These are phyloP conservation scores for Salix brachista DNA, from an alignment of 345 rosid species.

Conservation along the genomic window DNA sequence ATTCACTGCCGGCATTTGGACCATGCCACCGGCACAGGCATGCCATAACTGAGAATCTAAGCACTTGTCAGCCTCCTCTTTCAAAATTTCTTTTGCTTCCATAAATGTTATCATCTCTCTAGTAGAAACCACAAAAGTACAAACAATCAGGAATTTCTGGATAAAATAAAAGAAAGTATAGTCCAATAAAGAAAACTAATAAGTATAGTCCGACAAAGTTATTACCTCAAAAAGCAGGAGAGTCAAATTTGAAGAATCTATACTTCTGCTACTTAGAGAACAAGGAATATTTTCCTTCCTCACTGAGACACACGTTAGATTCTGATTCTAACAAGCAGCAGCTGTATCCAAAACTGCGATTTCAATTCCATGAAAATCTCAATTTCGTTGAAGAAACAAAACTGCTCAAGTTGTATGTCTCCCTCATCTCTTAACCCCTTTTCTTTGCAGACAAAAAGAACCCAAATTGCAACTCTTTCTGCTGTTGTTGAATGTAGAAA, in stretches of 20 bases:
- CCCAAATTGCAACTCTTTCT: not conserved
- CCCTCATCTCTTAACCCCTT: not conserved
- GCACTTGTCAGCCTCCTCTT: constrained; percentile 23
- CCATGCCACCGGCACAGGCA: constrained; percentile 33
- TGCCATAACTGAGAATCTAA: constrained; percentile 32
- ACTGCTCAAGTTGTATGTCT: not conserved
- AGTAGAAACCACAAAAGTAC: not conserved
- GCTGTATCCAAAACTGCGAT: not conserved
- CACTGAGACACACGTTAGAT: constrained; percentile 1
- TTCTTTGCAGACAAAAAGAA: constrained; percentile 4
- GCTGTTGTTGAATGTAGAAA: not conserved
- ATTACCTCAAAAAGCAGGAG: constrained; percentile 25
- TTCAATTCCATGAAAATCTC: not conserved
- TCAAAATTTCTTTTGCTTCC: constrained; percentile 56
- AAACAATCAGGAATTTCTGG: not conserved
- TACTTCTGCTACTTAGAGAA: not conserved
- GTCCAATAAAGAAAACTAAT: not conserved
- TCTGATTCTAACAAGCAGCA: not conserved
- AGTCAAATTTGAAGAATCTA: constrained; percentile 2
- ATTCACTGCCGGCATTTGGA: constrained; percentile 27
- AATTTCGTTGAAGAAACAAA: not conserved
- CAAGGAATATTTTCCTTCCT: not conserved
- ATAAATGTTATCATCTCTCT: constrained; percentile 59
- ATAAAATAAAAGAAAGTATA: not conserved
- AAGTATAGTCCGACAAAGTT: not conserved